These are phyloP conservation scores for Pleurotus eryngii DNA, from an alignment of 768 basidiomycete genomes.

Conservation along the genomic window DNA sequence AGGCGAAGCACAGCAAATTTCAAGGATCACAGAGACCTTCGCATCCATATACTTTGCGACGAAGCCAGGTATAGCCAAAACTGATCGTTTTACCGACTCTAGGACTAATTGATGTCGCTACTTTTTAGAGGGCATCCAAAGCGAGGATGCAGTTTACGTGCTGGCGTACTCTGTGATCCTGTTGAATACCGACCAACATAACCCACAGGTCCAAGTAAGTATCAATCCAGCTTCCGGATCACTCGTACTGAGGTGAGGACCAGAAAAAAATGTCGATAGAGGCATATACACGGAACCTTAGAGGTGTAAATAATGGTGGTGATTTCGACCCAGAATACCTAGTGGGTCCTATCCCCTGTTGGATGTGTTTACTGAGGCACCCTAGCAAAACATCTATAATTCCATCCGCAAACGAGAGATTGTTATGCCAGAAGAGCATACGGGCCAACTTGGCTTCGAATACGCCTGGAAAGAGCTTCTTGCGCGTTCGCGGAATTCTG, in stretches of 20 bases:
- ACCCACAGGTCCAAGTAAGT: conserved; percentile 84
- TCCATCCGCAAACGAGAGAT: conserved; percentile 94
- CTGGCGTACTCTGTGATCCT: conserved; percentile 94
- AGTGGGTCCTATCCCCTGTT: conserved; percentile 32
- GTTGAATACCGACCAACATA: conserved; percentile 97
- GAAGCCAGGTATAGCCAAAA: conserved; percentile 58
- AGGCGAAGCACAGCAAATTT: conserved; percentile 92
- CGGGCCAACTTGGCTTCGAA: conserved; percentile 94
- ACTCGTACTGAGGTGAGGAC: not conserved
- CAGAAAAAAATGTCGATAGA: conserved; percentile 97
- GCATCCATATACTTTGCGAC: conserved; percentile 88
- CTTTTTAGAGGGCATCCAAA: conserved; percentile 76
- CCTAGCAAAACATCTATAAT: conserved; percentile 85
- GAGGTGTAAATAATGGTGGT: conserved; percentile 84
- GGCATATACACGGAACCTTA: conserved; percentile 88
- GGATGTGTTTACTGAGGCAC: not conserved
- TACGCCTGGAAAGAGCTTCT: conserved; percentile 98
- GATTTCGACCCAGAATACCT: conserved; percentile 87
- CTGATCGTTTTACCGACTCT: not conserved
- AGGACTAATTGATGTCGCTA: conserved; percentile 3
- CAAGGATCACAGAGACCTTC: conserved; percentile 91
- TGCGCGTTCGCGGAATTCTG: conserved; percentile 74
- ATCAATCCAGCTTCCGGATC: not conserved
- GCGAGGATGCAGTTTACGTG: conserved; percentile 91
- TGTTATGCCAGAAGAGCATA: conserved; percentile 96